Evolutionary conservation across 164 flowering plant species (phyloP).

Genomic region (Sextonia rubra): DNA sequence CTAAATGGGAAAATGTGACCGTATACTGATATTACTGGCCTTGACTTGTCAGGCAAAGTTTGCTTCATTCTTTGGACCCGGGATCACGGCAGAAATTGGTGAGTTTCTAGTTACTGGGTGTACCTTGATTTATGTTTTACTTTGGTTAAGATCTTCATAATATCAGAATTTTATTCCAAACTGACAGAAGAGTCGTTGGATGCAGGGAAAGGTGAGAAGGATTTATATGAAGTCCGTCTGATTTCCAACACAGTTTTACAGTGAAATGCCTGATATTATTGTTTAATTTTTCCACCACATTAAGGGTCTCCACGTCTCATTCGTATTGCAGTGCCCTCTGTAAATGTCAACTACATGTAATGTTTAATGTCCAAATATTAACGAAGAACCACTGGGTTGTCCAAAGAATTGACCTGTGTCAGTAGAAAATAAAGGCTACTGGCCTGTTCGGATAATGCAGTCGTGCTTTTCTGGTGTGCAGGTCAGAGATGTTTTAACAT

Average conservation of each 20-base stretch:
- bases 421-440: too few species aligned
- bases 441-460: too few species aligned
- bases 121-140: neutral
- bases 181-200: conserved; percentile 1
- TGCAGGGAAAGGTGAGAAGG: conserved; percentile 66
- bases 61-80: conserved; percentile 94
- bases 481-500: too few species aligned
- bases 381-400: neutral
- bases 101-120: conserved; percentile 22
- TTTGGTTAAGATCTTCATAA: neutral
- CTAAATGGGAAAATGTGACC: neutral
- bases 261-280: conserved; percentile 8
- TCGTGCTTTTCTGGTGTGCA: too few species aligned
- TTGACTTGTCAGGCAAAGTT: conserved; percentile 65
- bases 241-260: conserved; percentile 47
- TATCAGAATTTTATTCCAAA: neutral
- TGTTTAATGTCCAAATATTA: neutral
- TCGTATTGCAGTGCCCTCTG: neutral
- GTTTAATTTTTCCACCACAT: neutral
- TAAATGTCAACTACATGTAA: neutral
- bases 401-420: too few species aligned
- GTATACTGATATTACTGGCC: conserved; percentile 6
- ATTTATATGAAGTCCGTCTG: conserved; percentile 71
- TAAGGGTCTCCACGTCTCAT: neutral
- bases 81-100: conserved; percentile 86